Conservation (phyloP, 768 basidiomycete species). For the Rhodotorula toruloides region DNA sequence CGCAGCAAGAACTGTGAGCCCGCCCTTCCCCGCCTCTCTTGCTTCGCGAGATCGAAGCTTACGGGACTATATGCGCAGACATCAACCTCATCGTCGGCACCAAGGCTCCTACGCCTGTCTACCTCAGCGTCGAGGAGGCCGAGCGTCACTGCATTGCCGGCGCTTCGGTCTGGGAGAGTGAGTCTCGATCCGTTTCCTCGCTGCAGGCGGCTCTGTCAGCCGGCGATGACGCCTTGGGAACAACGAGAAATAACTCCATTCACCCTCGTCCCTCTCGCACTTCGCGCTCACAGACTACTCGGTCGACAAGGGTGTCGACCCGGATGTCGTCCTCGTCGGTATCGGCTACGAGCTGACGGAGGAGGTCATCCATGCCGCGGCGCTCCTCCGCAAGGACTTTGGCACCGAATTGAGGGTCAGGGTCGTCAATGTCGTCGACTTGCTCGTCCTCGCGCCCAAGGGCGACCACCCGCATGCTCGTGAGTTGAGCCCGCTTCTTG, state of each 20-base stretch:
- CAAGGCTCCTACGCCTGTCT: constrained; percentile 60
- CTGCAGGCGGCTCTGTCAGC: no score
- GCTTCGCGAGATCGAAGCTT: no score
- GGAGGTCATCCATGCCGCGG: constrained; percentile 80
- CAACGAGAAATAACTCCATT: constrained; percentile 39
- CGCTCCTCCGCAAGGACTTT: constrained; percentile 61
- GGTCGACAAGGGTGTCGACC: constrained; percentile 45
- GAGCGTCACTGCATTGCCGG: constrained; percentile 81
- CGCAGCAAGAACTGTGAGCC: constrained; percentile 65
- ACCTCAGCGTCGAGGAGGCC: constrained; percentile 70
- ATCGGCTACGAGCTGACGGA: constrained; percentile 77
- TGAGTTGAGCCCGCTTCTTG: background rate
- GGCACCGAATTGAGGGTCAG: constrained; percentile 71
- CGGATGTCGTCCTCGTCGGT: constrained; percentile 66
- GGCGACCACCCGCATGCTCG: constrained; percentile 70
- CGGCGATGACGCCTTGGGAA: constrained; percentile 47
- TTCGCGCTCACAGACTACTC: constrained; percentile 31
- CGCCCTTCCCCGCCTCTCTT: no score
- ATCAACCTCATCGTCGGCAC: constrained; percentile 83
- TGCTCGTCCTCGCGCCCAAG: constrained; percentile 69
- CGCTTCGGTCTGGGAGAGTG: constrained; percentile 75
- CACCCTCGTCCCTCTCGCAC: constrained; percentile 40
- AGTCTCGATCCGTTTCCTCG: constrained; percentile 52
- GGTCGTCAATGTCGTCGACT: constrained; percentile 82
- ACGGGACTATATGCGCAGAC: no score